Conservation (phyloP, 129 eudicot genomes). For the Heracleum sosnowskyi region DNA sequence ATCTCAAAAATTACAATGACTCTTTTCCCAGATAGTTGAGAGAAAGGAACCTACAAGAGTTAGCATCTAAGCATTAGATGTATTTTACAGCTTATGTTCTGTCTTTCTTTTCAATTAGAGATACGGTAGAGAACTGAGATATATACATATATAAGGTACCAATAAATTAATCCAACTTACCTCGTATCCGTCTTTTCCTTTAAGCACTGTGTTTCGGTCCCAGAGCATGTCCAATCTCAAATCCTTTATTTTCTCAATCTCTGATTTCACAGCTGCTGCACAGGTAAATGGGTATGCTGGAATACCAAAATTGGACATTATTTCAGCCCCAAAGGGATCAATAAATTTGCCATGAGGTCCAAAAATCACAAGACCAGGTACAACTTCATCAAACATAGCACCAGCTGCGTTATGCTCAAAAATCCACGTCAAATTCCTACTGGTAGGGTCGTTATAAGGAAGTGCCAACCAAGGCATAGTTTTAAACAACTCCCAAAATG, state of each 20-base stretch:
- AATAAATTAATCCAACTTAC: neutral
- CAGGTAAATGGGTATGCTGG: neutral
- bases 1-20: neutral
- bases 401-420: no score
- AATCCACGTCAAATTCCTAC: neutral
- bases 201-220: no score
- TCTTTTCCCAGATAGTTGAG: neutral
- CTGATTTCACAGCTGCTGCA: neutral
- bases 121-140: no score
- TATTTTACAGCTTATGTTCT: no score
- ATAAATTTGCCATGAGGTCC: neutral
- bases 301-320: neutral
- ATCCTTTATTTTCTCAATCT: neutral
- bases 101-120: no score
- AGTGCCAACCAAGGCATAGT: neutral
- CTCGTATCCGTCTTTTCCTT: neutral
- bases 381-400: no score
- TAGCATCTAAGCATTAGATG: no score
- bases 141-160: neutral
- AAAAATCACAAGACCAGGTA: neutral
- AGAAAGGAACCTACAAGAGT: neutral
- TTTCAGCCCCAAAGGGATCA: neutral
- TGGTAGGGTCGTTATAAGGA: neutral
- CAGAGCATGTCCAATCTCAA: no score
- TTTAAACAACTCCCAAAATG: neutral